Base-by-base conservation (phyloP, 108 stramenopile genomes). In the Cylindrotheca fusiformis region DNA sequence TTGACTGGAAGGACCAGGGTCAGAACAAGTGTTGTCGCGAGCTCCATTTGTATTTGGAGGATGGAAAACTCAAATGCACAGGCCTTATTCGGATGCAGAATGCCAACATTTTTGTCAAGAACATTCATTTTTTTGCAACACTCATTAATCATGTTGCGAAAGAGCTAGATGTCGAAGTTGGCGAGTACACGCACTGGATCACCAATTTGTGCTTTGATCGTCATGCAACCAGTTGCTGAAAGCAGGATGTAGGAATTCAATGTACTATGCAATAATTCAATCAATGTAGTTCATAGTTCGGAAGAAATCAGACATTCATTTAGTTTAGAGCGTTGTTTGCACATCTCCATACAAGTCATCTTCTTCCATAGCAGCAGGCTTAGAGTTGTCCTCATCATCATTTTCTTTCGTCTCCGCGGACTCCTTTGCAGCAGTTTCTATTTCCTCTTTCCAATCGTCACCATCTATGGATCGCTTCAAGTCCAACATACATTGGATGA, bases 21-120 rank as follows among this genome's bases (percentile, higher is more conserved):
- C 79, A 84, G 56, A 78, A 58, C 64, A 84, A 84, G 56, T 84
- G 82, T 52, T 80, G 79, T 24, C 72, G 82, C 8, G 82, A 84
- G 31, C 52, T 84, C 18, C 79, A 84, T 50, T 74, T 84, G 59
- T 84, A 80, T 36, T 48, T 84, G 55, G 82, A 84, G 45, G 77
- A 80, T 29, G 76, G 73, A 12, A 77, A 75, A 32, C 54, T 80
- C 30, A 80, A 78, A 29, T 80, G 79, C 62, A 80, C 79, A 18
- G 82, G 73, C 1, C 69, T 80, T 54, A 63, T 84, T 33, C 72
- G 82, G 20, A 78, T 80, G 76, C 82, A 84, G 44, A 80, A 80
- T 64, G 82, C 79, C 27, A 75, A 75, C 55, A 80, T 84, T 17
- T 80, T 80, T 58, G 73, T 75, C 17, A 80, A 84, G 66, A 84